phyloP scores from a whole-genome alignment of 805 yeast genomes.

The Metschnikowia henanensis region DNA sequence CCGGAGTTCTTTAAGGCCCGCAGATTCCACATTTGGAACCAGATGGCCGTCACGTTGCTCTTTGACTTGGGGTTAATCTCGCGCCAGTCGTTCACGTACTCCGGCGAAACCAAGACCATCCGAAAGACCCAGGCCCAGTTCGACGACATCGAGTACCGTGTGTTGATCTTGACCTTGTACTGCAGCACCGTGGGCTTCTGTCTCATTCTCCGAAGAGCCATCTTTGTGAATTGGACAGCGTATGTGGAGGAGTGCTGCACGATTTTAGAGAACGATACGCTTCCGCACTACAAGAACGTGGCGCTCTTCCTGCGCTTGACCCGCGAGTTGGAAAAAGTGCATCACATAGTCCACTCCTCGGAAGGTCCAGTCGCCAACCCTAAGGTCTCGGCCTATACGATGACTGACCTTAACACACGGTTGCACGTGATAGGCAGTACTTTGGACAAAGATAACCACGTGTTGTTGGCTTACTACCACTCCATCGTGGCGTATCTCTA shows the following conservation, averaged over 20 bases:
- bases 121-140: constrained; percentile 16
- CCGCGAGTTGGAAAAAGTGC: constrained; percentile 61
- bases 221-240: constrained; percentile 62
- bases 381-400: constrained; percentile 37
- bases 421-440: constrained; percentile 40
- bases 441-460: constrained; percentile 40
- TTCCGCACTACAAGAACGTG: constrained; percentile 38
- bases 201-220: constrained; percentile 62
- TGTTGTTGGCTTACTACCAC: constrained; percentile 50
- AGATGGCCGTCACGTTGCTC: constrained; percentile 63
- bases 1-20: constrained; percentile 82
- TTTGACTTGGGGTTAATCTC: constrained; percentile 77
- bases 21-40: constrained; percentile 68
- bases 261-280: constrained; percentile 40
- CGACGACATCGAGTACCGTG: constrained; percentile 46
- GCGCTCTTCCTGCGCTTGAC: constrained; percentile 61
- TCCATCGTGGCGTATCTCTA: constrained; percentile 67
- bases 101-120: constrained; percentile 10
- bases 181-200: constrained; percentile 62
- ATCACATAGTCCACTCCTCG: constrained; percentile 45
- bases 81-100: constrained; percentile 31
- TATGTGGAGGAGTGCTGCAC: constrained; percentile 62
- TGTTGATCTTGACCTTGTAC: constrained; percentile 58
- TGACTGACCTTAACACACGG: constrained; percentile 50
- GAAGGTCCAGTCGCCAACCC: constrained; percentile 24